A percentile compares a stretch with the other conserved stretches of the same genome.
Conservation (phyloP, 129 eudicot species). For the sunflower (Helianthus annuus) region HanXRQr2.0-SUNRISE NC_035437.2:60858006-60858505, state of each 20-base stretch:
- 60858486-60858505: conserved; percentile 55
- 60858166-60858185: conserved; percentile 78
- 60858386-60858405: conserved; percentile 59
- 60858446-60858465: conserved; percentile 46
- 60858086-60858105: conserved; percentile 76
- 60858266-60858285: conserved; percentile 2
- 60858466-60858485: conserved; percentile 55
- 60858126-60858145: conserved; percentile 65
- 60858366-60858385: conserved; percentile 69
- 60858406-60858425: conserved; percentile 62
- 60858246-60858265: conserved; percentile 47
- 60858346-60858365: conserved; percentile 46
- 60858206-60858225: conserved; percentile 78
- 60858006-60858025: conserved; percentile 76
- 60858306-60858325: conserved; percentile 75
- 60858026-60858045: conserved; percentile 71
- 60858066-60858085: conserved; percentile 77
- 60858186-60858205: conserved; percentile 81
- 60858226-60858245: conserved; percentile 62
- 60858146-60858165: conserved; percentile 87
- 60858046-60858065: conserved; percentile 69
- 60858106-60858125: conserved; percentile 76
- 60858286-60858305: conserved; percentile 50
- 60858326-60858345: conserved; percentile 70
- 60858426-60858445: neutral